phyloP scores from a whole-genome alignment of 2,329 filamentous ascomycete species.

The Knufia fluminis region DNA sequence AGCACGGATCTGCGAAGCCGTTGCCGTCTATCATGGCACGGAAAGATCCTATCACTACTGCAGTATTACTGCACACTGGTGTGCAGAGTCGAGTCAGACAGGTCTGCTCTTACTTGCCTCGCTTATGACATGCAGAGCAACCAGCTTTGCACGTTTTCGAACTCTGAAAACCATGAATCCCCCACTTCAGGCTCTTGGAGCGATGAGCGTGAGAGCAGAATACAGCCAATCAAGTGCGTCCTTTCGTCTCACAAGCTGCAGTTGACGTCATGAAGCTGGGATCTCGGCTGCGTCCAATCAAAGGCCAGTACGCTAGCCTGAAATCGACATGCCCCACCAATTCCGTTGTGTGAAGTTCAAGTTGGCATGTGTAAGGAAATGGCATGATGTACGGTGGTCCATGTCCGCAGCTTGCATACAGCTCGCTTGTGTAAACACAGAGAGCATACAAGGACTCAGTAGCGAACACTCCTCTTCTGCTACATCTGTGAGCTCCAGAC shows the following conservation, averaged over 20 bases:
- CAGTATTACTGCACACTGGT: too few relatives aligned
- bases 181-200: neutral
- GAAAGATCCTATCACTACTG: too few relatives aligned
- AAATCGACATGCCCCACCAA: constrained; percentile 7
- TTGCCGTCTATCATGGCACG: neutral
- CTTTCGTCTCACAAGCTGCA: neutral
- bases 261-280: neutral
- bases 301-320: neutral
- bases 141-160: neutral
- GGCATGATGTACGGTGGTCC: neutral
- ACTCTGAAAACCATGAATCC: neutral
- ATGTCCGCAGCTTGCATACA: neutral
- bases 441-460: too few relatives aligned
- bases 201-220: neutral
- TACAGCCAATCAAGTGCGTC: neutral
- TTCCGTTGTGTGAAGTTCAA: neutral
- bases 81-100: too few relatives aligned
- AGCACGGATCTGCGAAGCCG: neutral
- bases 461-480: neutral
- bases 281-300: constrained; percentile 1
- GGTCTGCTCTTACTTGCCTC: neutral
- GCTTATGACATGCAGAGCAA: neutral
- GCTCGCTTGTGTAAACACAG: neutral
- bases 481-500: neutral
- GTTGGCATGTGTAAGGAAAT: constrained; percentile 7